Conservation (phyloP, 331 rosid genomes). For the Quercus tomentella region DNA sequence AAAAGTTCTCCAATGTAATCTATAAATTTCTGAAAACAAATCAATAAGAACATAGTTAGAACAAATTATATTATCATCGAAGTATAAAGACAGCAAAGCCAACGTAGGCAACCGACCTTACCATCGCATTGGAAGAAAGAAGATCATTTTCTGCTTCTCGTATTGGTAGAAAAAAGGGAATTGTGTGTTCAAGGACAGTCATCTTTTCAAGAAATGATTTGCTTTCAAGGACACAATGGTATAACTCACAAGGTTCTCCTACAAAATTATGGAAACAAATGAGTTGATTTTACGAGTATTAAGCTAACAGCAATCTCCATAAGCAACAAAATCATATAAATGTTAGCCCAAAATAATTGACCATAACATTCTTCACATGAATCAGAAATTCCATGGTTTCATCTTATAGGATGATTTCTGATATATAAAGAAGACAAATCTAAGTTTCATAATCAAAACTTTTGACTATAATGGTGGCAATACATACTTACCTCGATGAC, state of each 20-base stretch:
- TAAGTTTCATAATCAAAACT: neutral
- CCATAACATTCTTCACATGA: neutral
- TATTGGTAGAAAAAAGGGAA: constrained; percentile 88
- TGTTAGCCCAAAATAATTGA: neutral
- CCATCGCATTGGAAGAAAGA: constrained; percentile 91
- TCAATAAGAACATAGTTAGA: constrained; percentile 21
- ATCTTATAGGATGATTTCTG: neutral
- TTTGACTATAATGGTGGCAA: neutral
- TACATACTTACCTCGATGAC: neutral
- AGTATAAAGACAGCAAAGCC: constrained; percentile 22
- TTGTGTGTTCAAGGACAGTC: constrained; percentile 88
- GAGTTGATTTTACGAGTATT: neutral
- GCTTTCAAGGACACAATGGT: constrained; percentile 93
- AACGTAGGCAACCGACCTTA: constrained; percentile 38
- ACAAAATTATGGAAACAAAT: constrained; percentile 28
- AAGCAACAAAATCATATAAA: neutral
- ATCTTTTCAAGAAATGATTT: constrained; percentile 97
- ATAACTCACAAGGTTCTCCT: constrained; percentile 82
- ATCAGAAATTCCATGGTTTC: neutral
- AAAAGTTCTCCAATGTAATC: constrained; percentile 89
- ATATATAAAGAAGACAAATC: neutral
- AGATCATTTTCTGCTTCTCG: constrained; percentile 84
- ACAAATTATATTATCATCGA: constrained; percentile 2
- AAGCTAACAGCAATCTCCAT: neutral
- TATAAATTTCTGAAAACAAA: constrained; percentile 82